Evolutionary conservation across 164 flowering plant species (phyloP), one percentile per base, ranked within the genome.

Genomic region (Dillenia turbinata): DNA sequence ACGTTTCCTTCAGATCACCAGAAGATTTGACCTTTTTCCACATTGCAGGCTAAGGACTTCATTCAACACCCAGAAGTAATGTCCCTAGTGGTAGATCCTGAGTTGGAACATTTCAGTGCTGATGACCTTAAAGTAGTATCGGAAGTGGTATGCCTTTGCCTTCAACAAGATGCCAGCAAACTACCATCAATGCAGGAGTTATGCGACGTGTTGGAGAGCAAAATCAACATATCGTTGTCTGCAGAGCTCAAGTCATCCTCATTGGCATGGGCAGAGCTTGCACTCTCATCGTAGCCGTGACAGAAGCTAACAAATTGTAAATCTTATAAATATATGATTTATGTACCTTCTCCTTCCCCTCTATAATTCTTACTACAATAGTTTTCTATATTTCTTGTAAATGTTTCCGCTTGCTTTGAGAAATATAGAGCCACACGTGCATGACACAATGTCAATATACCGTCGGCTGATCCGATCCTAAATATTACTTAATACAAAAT

Each of bases 221-320:
- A 76, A 56, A 81, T 93, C 9, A 87, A 89, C 60, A 73, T 76
- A 0, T 84, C 96, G 0, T 47, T 83, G 49, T 71, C 87, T 11
- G 78, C 80, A 4, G 88, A 87, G 59, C 81, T 93, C 12, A 81
- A 76, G 69, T 78, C 85, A 44, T 88, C 97, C 61, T 83, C 96
- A 54, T 71, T 93, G 77, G 98, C 97, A 9, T 93, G 98, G 97
- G 98, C 95, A 12, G 97, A 93, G 74, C 84, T 93, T 48, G 96
- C 94, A 8, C 81, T 93, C 55, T 78, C 90, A 12, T 81, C 95
- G 0, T 88, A 64, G 72, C 57, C 10, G 51, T 63, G 7, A 66
- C 50, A 50, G 54, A 77, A 56, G 57, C 75, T 71, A 71, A 79
- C 79, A 72, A 66, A 71, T 54, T 75, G 85, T 80, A 79, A 68